These are phyloP conservation scores for Penicillium sp. DNA, from an alignment of 2,329 filamentous ascomycete species.

Conservation along the genomic window DNA sequence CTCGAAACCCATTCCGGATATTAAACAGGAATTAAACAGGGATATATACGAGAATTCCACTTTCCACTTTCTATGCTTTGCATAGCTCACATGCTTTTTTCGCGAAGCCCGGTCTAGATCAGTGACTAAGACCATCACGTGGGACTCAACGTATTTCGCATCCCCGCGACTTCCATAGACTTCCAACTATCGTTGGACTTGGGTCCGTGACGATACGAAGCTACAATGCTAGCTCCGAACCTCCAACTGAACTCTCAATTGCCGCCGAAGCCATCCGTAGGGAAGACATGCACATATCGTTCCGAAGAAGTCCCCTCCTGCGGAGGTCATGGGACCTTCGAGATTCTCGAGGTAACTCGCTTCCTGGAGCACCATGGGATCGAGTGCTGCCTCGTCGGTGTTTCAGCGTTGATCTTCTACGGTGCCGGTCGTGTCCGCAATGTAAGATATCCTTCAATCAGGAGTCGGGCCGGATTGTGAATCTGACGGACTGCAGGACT, in stretches of 20 bases:
- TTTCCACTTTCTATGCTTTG: no score
- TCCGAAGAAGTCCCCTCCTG: slow-evolving; percentile 19
- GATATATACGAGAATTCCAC: background rate
- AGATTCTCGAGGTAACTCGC: slow-evolving; percentile 26
- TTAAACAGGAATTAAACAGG: background rate
- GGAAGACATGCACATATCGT: slow-evolving; percentile 14
- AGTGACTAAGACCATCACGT: slow-evolving; percentile 19
- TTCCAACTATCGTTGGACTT: background rate
- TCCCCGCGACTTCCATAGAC: slow-evolving; percentile 12
- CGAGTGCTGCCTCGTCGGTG: slow-evolving; percentile 27
- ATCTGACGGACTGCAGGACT: slow-evolving; percentile 19
- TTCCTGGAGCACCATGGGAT: slow-evolving; percentile 26
- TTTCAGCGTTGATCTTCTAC: slow-evolving; percentile 27
- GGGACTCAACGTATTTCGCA: slow-evolving; percentile 10
- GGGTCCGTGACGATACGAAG: background rate
- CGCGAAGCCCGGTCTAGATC: slow-evolving; percentile 7
- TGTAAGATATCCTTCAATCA: slow-evolving; percentile 13
- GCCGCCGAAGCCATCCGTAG: slow-evolving; percentile 10
- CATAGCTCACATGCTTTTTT: background rate
- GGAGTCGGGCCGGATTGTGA: background rate
- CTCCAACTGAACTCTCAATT: slow-evolving; percentile 11
- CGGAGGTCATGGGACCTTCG: slow-evolving; percentile 23
- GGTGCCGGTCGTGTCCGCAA: slow-evolving; percentile 25
- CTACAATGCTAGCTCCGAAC: slow-evolving; percentile 17
- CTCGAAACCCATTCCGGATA: background rate